phyloP scores from a whole-genome alignment of 768 basidiomycete species.

The Termitomyces sp. region DNA sequence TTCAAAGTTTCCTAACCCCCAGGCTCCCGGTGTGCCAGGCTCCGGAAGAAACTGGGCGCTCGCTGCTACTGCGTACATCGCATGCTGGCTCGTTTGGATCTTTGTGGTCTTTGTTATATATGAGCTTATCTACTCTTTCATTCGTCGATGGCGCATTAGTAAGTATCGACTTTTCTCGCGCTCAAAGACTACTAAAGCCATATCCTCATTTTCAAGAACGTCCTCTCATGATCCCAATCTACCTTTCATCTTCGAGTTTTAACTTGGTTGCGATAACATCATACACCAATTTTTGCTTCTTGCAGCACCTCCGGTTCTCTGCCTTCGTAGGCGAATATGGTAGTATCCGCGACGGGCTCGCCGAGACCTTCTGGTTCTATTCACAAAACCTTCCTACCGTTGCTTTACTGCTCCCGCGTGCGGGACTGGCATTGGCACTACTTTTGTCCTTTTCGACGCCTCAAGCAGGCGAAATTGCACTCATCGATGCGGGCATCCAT shows the following conservation, averaged over 20 bases:
- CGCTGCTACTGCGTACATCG: slow-evolving; percentile 76
- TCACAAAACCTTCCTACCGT: slow-evolving; percentile 85
- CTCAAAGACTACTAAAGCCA: slow-evolving; percentile 12
- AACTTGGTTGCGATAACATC: slow-evolving; percentile 73
- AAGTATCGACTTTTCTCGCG: slow-evolving; percentile 30
- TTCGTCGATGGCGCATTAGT: slow-evolving; percentile 76
- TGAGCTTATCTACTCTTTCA: slow-evolving; percentile 71
- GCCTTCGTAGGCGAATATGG: slow-evolving; percentile 56
- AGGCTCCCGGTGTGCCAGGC: slow-evolving; percentile 61
- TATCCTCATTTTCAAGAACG: slow-evolving; percentile 48
- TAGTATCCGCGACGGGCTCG: slow-evolving; percentile 43
- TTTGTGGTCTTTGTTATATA: slow-evolving; percentile 71
- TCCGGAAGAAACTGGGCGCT: slow-evolving; percentile 79
- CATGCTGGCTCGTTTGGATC: slow-evolving; percentile 76
- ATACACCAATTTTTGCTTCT: slow-evolving; percentile 80
- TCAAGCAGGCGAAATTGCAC: slow-evolving; percentile 38
- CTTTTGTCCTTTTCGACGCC: slow-evolving; percentile 60
- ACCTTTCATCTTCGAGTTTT: slow-evolving; percentile 75
- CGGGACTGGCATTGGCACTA: slow-evolving; percentile 67
- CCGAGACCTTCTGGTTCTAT: slow-evolving; percentile 82
- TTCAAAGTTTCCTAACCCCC: slow-evolving; percentile 68
- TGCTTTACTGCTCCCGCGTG: slow-evolving; percentile 77
- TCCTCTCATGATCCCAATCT: slow-evolving; percentile 77
- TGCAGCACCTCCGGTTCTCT: slow-evolving; percentile 70
- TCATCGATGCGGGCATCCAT: slow-evolving; percentile 42